Percentiles rank a stretch among this genome's conserved stretches.
phyloP scores from a whole-genome alignment of 331 rosid species.

The Telfairia occidentalis region DNA sequence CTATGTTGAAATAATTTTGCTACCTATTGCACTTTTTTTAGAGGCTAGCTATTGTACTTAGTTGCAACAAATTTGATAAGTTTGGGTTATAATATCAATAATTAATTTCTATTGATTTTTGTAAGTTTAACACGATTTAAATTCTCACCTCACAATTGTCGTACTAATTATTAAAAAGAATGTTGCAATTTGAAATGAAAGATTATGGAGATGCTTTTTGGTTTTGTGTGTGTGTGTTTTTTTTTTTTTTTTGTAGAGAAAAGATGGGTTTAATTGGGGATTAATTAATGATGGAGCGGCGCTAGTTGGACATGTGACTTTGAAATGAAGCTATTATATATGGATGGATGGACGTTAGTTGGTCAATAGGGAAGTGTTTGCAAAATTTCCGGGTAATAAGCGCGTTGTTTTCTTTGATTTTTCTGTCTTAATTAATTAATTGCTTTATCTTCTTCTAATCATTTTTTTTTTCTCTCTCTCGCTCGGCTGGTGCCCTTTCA shows the following conservation, averaged over 20 bases:
- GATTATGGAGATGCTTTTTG: no score
- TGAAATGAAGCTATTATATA: neutral
- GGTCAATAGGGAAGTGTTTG: neutral
- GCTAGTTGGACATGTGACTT: slow-evolving; percentile 2
- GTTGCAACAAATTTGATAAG: no score
- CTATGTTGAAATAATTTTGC: no score
- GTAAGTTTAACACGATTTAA: no score
- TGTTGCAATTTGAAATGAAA: no score
- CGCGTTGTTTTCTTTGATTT: neutral
- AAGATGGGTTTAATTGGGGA: neutral
- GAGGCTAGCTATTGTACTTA: no score
- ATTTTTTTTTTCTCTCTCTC: neutral
- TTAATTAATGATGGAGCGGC: slow-evolving; percentile 8
- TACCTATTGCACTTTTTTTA: no score
- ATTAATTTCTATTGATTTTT: no score
- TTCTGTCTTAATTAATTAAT: neutral
- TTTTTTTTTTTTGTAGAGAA: neutral
- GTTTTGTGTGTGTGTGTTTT: no score
- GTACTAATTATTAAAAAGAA: no score
- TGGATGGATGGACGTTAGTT: neutral
- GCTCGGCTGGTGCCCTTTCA: neutral
- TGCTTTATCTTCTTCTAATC: neutral
- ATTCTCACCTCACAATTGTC: no score
- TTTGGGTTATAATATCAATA: no score
- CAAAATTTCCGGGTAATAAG: neutral